Conservation (phyloP, 768 basidiomycete genomes). For the Agrocybe chaxingu region DNA sequence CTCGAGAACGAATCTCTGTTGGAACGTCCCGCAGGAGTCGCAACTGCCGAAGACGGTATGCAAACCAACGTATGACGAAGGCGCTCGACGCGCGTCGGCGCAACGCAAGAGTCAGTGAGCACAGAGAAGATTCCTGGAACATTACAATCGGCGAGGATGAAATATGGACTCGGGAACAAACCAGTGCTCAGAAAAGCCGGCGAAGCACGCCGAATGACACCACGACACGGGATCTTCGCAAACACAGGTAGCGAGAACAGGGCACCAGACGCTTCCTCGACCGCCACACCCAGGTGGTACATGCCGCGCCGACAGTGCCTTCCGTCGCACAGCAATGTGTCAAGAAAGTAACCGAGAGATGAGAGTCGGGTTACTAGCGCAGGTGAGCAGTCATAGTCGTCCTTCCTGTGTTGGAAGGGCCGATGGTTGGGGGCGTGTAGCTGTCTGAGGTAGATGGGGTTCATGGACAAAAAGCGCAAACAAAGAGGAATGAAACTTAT, state of each 20-base stretch:
- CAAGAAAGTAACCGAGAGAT: slow-evolving; percentile 22
- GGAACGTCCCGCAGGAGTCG: slow-evolving; percentile 37
- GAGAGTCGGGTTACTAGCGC: slow-evolving; percentile 37
- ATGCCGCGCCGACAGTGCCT: slow-evolving; percentile 11
- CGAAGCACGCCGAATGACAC: background rate
- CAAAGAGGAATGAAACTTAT: slow-evolving; percentile 3
- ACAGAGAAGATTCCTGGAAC: slow-evolving; percentile 12
- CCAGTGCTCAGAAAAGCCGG: slow-evolving; percentile 4
- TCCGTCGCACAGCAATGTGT: slow-evolving; percentile 19
- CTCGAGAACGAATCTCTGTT: slow-evolving; percentile 63
- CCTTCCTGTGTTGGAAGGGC: slow-evolving; percentile 41
- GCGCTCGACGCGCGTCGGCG: background rate
- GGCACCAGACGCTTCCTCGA: slow-evolving; percentile 11
- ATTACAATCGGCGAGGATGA: slow-evolving; percentile 1
- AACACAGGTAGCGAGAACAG: slow-evolving; percentile 13
- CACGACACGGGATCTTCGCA: slow-evolving; percentile 16
- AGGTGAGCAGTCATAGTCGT: slow-evolving; percentile 28
- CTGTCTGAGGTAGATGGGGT: slow-evolving; percentile 10
- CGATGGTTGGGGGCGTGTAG: slow-evolving; percentile 36
- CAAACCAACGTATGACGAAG: slow-evolving; percentile 22
- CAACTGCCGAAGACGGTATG: slow-evolving; percentile 31
- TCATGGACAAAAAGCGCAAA: slow-evolving; percentile 12
- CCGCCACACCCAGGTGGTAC: slow-evolving; percentile 23
- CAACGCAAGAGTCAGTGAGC: background rate
- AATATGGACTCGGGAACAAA: slow-evolving; percentile 8